Evolutionary conservation across 192 early-diverging fungal species (phyloP).

Genomic region (Lobosporangium transversale): DNA sequence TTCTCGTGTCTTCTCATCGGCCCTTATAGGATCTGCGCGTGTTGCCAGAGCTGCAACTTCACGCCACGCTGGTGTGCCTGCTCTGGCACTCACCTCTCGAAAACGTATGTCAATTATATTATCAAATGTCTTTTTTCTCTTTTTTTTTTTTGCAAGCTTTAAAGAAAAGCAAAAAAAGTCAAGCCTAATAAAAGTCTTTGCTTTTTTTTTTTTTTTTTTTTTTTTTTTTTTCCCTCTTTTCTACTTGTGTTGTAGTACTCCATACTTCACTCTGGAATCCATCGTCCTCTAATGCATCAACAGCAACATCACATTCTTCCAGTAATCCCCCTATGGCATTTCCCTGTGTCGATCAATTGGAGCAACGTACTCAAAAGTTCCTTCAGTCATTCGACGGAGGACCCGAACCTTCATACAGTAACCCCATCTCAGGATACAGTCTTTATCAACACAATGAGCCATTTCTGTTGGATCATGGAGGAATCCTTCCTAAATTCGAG

Average conservation of each 20-base stretch:
- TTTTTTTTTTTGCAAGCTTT: too few species aligned
- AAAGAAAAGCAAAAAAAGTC: too few species aligned
- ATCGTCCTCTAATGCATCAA: constrained; percentile 25
- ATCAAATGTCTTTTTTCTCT: background rate
- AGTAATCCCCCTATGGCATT: constrained; percentile 75
- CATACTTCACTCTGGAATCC: constrained; percentile 34
- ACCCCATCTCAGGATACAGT: constrained; percentile 80
- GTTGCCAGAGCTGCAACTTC: constrained; percentile 20
- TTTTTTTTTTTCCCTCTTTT: background rate
- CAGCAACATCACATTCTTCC: constrained; percentile 31
- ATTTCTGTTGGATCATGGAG: constrained; percentile 86
- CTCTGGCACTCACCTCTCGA: constrained; percentile 18
- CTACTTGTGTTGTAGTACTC: constrained; percentile 16
- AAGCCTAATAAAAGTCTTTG: background rate
- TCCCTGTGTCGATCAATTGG: constrained; percentile 78
- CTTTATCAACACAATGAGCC: constrained; percentile 69
- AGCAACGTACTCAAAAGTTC: constrained; percentile 61
- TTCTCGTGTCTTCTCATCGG: constrained; percentile 32
- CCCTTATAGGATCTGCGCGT: constrained; percentile 31
- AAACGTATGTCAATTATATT: constrained; percentile 25
- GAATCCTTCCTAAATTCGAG: constrained; percentile 75
- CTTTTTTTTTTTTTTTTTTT: background rate
- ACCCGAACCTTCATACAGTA: constrained; percentile 86
- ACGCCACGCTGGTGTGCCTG: constrained; percentile 1
- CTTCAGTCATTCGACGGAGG: constrained; percentile 69